phyloP scores from a whole-genome alignment of 768 basidiomycete species.

The Termitomyces sp. region DNA sequence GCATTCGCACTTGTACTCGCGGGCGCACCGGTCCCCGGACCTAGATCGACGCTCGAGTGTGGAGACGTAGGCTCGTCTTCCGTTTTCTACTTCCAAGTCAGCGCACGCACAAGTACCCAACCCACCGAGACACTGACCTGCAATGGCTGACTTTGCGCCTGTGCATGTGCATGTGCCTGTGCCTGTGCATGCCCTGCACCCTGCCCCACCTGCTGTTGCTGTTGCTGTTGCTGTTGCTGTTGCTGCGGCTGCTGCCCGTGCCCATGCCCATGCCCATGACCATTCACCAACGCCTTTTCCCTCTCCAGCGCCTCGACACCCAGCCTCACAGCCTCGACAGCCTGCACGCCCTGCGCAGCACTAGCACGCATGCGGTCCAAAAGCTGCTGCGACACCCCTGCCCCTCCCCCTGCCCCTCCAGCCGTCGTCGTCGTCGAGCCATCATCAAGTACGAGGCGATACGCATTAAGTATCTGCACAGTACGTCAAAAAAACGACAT shows the following conservation, averaged over 20 bases:
- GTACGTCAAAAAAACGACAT: too few relatives aligned
- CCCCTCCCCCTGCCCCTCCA: too few relatives aligned
- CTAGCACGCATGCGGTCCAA: not conserved
- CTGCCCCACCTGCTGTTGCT: not conserved
- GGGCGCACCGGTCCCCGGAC: not conserved
- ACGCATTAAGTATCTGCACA: not conserved
- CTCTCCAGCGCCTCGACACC: not conserved
- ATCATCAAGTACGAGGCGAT: not conserved
- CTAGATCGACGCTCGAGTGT: not conserved
- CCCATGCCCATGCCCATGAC: not conserved
- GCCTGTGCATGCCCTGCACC: not conserved
- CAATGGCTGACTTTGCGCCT: not conserved
- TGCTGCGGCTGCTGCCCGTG: not conserved
- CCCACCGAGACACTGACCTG: conserved; percentile 5
- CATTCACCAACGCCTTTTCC: not conserved
- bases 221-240: not conserved
- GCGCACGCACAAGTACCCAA: too few relatives aligned
- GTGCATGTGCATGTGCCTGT: not conserved
- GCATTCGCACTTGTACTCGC: not conserved
- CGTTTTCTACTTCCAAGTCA: not conserved
- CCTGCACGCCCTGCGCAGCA: not conserved
- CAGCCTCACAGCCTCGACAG: not conserved
- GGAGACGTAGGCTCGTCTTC: not conserved
- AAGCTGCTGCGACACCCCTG: not conserved
- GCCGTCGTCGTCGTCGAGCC: not conserved